Evolutionary conservation across 805 yeast genomes (phyloP).

Genomic region (Ogataea wickerhamii): DNA sequence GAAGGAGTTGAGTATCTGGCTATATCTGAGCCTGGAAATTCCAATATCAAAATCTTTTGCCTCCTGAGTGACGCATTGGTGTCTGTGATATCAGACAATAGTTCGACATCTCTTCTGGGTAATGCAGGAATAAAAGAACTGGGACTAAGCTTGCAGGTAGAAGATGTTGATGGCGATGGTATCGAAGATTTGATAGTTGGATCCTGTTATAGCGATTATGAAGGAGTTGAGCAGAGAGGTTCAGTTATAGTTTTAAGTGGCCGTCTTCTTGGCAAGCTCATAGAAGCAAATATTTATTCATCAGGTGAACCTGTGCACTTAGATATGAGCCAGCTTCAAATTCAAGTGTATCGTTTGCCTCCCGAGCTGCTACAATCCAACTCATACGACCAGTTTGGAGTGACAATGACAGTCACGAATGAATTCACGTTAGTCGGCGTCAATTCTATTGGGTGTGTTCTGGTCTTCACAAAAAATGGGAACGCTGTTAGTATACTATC

Average conservation of each 20-base stretch:
- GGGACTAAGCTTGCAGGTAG: constrained; percentile 29
- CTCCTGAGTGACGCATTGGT: constrained; percentile 8
- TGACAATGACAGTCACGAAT: constrained; percentile 28
- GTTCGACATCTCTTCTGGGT: constrained; percentile 35
- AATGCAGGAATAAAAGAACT: constrained; percentile 40
- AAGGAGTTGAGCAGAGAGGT: constrained; percentile 33
- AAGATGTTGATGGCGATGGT: constrained; percentile 37
- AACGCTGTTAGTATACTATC: background rate
- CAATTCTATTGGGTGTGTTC: constrained; percentile 37
- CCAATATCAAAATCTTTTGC: constrained; percentile 38
- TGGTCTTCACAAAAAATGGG: constrained; percentile 30
- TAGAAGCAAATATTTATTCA: constrained; percentile 1
- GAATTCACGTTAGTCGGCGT: constrained; percentile 34
- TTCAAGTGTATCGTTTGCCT: constrained; percentile 20
- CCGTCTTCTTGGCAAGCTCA: constrained; percentile 2
- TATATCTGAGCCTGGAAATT: constrained; percentile 51
- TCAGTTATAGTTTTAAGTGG: constrained; percentile 34
- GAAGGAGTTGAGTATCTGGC: constrained; percentile 36
- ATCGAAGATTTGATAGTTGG: constrained; percentile 42
- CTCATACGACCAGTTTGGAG: constrained; percentile 43
- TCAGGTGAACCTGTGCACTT: constrained; percentile 1
- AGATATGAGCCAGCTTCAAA: constrained; percentile 8
- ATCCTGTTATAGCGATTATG: constrained; percentile 35
- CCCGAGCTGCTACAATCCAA: constrained; percentile 7
- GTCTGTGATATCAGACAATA: constrained; percentile 20